Evolutionary conservation across 1,139 yeast species (phyloP).

Genomic region (Debaryomycetaceae sp.): DNA sequence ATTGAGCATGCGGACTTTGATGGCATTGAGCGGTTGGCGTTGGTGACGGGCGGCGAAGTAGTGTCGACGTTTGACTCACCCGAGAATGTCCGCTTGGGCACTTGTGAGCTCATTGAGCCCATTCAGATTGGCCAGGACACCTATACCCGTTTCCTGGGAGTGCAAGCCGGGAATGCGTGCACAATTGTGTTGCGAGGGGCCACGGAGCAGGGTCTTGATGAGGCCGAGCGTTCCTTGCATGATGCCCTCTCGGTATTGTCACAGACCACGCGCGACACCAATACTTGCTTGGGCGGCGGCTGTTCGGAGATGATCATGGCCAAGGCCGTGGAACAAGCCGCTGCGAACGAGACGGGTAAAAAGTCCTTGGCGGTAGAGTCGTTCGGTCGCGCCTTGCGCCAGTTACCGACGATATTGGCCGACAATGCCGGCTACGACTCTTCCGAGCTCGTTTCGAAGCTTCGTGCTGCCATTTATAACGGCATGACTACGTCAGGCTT

Average conservation of each 20-base stretch:
- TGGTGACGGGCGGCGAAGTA: conserved; percentile 97
- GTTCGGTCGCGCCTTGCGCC: conserved; percentile 88
- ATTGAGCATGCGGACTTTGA: conserved; percentile 98
- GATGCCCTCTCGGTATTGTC: conserved; percentile 94
- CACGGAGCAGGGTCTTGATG: conserved; percentile 90
- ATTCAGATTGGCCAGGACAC: conserved; percentile 85
- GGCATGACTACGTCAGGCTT: conserved; percentile 90
- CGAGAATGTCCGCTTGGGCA: conserved; percentile 73
- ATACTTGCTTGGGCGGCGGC: conserved; percentile 95
- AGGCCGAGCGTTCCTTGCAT: conserved; percentile 94
- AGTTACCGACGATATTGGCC: conserved; percentile 88
- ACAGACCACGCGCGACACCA: conserved; percentile 90
- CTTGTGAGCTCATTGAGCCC: conserved; percentile 86
- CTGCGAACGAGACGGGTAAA: conserved; percentile 90
- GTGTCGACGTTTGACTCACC: conserved; percentile 95
- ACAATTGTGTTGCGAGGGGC: conserved; percentile 95
- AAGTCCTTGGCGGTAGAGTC: conserved; percentile 91
- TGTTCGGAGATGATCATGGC: conserved; percentile 98
- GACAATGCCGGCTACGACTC: conserved; percentile 97
- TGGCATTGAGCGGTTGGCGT: conserved; percentile 92
- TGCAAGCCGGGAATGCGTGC: conserved; percentile 93
- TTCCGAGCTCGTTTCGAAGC: conserved; percentile 80
- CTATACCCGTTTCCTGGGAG: conserved; percentile 83
- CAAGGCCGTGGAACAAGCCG: conserved; percentile 91
- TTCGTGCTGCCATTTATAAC: conserved; percentile 85